Conservation (phyloP, 768 basidiomycete species). For the Pulveroboletus sp. region DNA sequence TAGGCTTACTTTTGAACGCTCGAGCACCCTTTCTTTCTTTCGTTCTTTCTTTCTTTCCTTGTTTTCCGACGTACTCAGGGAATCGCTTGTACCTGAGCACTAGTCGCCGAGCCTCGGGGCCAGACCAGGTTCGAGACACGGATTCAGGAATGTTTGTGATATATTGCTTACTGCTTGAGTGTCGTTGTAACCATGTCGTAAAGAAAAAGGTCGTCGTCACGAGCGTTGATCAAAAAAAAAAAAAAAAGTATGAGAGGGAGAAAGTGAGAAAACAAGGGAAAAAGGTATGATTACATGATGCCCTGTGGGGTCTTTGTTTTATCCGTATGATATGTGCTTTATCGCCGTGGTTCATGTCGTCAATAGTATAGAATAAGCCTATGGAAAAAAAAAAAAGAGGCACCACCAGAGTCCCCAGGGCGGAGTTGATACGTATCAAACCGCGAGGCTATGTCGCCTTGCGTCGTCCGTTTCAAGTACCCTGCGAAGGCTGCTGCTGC, state of each 20-base stretch:
- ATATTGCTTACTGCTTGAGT: constrained; percentile 20
- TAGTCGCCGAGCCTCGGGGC: too few relatives aligned
- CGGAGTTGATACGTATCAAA: constrained; percentile 37
- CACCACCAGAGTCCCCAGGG: constrained; percentile 7
- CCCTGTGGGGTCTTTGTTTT: constrained; percentile 10
- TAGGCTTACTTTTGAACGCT: constrained; percentile 27
- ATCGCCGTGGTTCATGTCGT: constrained; percentile 19
- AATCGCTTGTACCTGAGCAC: not conserved
- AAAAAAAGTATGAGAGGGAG: not conserved
- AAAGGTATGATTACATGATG: constrained; percentile 28
- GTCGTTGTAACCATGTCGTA: constrained; percentile 26
- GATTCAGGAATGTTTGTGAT: not conserved
- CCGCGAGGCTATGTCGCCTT: constrained; percentile 64
- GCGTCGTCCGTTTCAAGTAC: constrained; percentile 45
- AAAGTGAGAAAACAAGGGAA: not conserved
- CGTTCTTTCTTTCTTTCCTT: too few relatives aligned
- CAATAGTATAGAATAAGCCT: constrained; percentile 36
- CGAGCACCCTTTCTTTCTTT: too few relatives aligned
- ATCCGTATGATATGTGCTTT: constrained; percentile 19
- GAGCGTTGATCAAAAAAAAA: constrained; percentile 4
- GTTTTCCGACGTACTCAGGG: too few relatives aligned
- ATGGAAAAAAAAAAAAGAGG: constrained; percentile 6
- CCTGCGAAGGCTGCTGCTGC: constrained; percentile 28
- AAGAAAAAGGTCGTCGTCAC: constrained; percentile 15
- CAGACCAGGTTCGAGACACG: not conserved